Conservation (phyloP, 177 flowering plant genomes). For the Telopea speciosissima region DNA sequence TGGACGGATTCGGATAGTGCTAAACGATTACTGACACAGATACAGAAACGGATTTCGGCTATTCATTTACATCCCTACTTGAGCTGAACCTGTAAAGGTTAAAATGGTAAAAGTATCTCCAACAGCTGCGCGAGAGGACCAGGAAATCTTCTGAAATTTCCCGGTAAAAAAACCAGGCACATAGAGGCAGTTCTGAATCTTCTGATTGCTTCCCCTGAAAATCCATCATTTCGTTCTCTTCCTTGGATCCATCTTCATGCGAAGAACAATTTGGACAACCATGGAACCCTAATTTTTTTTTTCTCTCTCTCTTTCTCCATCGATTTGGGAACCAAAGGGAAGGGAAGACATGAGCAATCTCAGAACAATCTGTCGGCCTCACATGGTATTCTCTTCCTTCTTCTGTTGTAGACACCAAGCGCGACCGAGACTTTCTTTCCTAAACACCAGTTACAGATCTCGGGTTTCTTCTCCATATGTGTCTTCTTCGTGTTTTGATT, state of each 20-base stretch:
- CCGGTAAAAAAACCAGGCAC: too few relatives aligned
- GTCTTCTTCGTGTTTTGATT: constrained; percentile 23
- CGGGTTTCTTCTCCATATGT: constrained; percentile 21
- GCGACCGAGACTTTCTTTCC: constrained; percentile 35
- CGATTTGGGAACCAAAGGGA: neutral
- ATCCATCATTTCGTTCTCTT: neutral
- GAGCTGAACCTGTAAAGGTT: too few relatives aligned
- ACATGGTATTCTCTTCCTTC: constrained; percentile 51
- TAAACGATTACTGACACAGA: too few relatives aligned
- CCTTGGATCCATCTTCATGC: neutral
- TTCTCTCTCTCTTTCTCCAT: neutral
- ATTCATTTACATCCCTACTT: too few relatives aligned
- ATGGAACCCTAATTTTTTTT: neutral
- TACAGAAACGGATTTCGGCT: too few relatives aligned
- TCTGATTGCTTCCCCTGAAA: neutral
- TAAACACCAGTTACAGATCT: constrained; percentile 16
- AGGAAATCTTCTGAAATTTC: too few relatives aligned
- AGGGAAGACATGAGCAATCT: constrained; percentile 50
- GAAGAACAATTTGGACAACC: neutral
- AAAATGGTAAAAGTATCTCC: too few relatives aligned
- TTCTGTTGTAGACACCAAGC: constrained; percentile 32
- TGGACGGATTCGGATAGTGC: too few relatives aligned
- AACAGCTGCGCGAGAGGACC: too few relatives aligned
- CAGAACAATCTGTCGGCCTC: constrained; percentile 59
- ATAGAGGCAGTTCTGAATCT: too few relatives aligned